A percentile compares a stretch with the other conserved stretches of the same genome.
phyloP scores from a whole-genome alignment of 805 yeast species.

The Suhomyces prunicola region DNA sequence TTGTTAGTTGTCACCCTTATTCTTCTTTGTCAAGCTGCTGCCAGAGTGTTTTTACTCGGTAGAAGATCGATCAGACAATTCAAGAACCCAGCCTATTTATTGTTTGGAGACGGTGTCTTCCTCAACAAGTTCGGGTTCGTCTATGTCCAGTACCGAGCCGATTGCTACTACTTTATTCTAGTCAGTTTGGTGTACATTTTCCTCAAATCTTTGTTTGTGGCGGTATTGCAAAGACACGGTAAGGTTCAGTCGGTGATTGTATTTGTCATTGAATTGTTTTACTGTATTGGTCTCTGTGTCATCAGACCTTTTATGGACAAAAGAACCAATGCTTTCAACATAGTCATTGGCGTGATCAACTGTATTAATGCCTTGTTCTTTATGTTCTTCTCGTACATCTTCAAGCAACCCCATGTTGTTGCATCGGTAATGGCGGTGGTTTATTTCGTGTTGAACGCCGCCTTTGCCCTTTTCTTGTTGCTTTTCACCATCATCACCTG shows the following conservation, averaged over 20 bases:
- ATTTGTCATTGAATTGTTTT: slow-evolving; percentile 71
- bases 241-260: slow-evolving; percentile 76
- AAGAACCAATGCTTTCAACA: slow-evolving; percentile 90
- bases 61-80: slow-evolving; percentile 64
- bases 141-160: slow-evolving; percentile 88
- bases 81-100: slow-evolving; percentile 87
- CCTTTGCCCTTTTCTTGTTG: slow-evolving; percentile 75
- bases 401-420: slow-evolving; percentile 82
- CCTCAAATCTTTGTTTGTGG: slow-evolving; percentile 77
- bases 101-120: slow-evolving; percentile 78
- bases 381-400: slow-evolving; percentile 81
- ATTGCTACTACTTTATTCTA: slow-evolving; percentile 76
- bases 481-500: slow-evolving; percentile 88
- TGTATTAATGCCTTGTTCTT: slow-evolving; percentile 82
- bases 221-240: slow-evolving; percentile 78
- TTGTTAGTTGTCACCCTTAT: slow-evolving; percentile 56
- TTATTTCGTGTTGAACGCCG: slow-evolving; percentile 85
- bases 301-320: slow-evolving; percentile 91
- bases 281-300: slow-evolving; percentile 63
- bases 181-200: slow-evolving; percentile 65
- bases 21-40: slow-evolving; percentile 68
- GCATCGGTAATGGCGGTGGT: slow-evolving; percentile 90
- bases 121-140: slow-evolving; percentile 88
- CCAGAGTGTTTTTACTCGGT: slow-evolving; percentile 73
- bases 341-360: slow-evolving; percentile 75